These are phyloP conservation scores for Chondrus crispus DNA, from an alignment of 23 red algal species.

Conservation along the genomic window DNA sequence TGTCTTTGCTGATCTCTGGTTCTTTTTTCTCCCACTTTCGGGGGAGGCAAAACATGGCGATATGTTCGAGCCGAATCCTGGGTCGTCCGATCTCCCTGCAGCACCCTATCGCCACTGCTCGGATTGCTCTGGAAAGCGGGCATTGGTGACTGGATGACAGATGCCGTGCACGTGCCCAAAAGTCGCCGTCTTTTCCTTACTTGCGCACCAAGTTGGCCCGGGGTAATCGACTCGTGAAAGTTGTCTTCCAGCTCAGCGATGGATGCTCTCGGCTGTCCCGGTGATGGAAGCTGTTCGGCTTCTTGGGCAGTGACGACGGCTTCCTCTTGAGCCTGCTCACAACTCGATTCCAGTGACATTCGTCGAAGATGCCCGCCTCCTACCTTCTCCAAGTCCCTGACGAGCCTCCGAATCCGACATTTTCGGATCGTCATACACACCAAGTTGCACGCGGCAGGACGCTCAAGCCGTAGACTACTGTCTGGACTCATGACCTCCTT, in stretches of 20 bases:
- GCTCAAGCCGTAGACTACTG: neutral
- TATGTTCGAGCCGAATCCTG: too few relatives aligned
- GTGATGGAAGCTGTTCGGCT: neutral
- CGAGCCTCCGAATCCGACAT: neutral
- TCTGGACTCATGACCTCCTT: neutral
- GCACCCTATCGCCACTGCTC: neutral
- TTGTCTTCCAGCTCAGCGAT: neutral
- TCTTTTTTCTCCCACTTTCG: neutral
- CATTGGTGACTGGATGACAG: neutral
- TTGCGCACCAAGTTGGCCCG: neutral
- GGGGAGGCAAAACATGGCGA: neutral
- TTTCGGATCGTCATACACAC: neutral
- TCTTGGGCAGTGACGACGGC: neutral
- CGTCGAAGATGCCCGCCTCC: neutral
- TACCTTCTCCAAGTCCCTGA: neutral
- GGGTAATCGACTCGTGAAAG: neutral
- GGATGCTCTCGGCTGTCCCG: neutral
- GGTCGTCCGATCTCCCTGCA: too few relatives aligned
- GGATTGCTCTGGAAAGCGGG: neutral
- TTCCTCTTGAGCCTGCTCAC: neutral
- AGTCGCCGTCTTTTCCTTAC: neutral
- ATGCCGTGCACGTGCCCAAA: neutral
- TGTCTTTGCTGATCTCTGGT: neutral
- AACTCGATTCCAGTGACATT: neutral
- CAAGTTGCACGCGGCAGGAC: neutral